phyloP scores from a whole-genome alignment of 352 stramenopile genomes.

The Phytophthora sp. region DNA sequence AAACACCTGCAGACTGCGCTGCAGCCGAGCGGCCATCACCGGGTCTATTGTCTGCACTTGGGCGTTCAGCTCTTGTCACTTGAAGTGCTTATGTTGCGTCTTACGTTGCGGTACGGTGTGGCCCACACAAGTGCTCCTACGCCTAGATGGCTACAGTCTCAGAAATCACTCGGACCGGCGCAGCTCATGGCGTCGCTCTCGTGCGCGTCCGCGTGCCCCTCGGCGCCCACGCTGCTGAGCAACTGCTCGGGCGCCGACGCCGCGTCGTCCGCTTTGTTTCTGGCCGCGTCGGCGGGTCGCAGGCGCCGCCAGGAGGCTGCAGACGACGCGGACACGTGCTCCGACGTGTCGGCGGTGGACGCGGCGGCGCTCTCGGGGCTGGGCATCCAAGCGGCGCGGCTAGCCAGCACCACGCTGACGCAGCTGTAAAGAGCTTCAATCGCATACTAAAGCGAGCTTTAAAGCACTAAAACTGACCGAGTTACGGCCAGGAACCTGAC shows the following conservation, averaged over 20 bases:
- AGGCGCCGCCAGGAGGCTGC: conserved; percentile 1
- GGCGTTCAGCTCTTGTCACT: conserved; percentile 58
- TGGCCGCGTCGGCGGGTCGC: conserved; percentile 6
- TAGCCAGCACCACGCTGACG: conserved; percentile 9
- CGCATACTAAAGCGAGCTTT: neutral
- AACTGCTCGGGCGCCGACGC: neutral
- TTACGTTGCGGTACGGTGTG: neutral
- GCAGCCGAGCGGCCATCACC: conserved; percentile 76
- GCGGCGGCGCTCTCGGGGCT: conserved; percentile 13
- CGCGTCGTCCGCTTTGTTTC: conserved; percentile 6
- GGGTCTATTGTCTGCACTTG: conserved; percentile 78
- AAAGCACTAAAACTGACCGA: conserved; percentile 13
- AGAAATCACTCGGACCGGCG: neutral
- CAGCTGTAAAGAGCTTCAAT: conserved; percentile 4
- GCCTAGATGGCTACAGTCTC: conserved; percentile 12
- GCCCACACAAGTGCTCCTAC: neutral
- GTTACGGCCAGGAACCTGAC: conserved; percentile 29
- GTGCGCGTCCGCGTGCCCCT: conserved; percentile 20
- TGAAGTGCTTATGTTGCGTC: neutral
- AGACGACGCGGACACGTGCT: conserved; percentile 13
- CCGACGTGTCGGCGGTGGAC: conserved; percentile 20
- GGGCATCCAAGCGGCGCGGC: conserved; percentile 6
- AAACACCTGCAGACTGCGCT: conserved; percentile 86
- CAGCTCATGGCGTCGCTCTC: conserved; percentile 6
- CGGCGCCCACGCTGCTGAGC: conserved; percentile 18